Base-by-base conservation (phyloP, 2,329 filamentous ascomycete species). In the Chrysoporthe cubensis region DNA sequence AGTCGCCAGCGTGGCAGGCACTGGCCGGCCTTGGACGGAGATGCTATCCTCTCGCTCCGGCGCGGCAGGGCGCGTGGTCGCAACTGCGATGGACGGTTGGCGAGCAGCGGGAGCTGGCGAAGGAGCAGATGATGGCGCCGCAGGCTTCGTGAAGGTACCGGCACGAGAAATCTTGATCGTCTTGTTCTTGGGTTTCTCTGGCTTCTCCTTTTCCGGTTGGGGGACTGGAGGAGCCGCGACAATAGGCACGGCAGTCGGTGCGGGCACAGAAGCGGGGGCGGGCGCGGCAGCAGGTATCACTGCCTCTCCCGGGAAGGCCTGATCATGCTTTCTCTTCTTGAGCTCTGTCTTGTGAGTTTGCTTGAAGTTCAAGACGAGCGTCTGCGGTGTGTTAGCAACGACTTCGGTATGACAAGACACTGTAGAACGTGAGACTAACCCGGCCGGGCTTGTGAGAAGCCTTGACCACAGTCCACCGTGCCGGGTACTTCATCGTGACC, bases 241-340 rank as follows among this genome's bases (percentile, higher is more conserved):
- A 21, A 14, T 44, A 18, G 42, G 62, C 34, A 48, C n/a, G 46
- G 61, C 40, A 37, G 57, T 13, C 21, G 40, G 57, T 4, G 4
- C 57, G n/a, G 57, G n/a, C 4, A 60, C 37, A 43, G 57, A 54
- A 52, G 34, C 21, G 43, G 67, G 52, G 11, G 50, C 26, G 42
- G 59, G 40, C 21, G 43, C 18, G 9, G 43, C 7, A 21, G 11
- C 65, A 43, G 56, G 14, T 11, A 46, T 9, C 2, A 18, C 14
- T 26, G 43, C 59, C 44, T 56, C 59, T n/a, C 48, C 61, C 21
- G 60, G 43, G 37, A 64, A 32, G 34, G 54, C 71, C 37, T 74
- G 69, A 69, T 73, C 81, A 32, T 88, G 88, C 74, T 89, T 87
- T 58, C 83, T 80, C 64, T 83, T 81, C 67, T 61, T 61, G 43